These are phyloP conservation scores for Agaricus sinodeliciosus DNA, from an alignment of 768 basidiomycete species.

Conservation along the genomic window DNA sequence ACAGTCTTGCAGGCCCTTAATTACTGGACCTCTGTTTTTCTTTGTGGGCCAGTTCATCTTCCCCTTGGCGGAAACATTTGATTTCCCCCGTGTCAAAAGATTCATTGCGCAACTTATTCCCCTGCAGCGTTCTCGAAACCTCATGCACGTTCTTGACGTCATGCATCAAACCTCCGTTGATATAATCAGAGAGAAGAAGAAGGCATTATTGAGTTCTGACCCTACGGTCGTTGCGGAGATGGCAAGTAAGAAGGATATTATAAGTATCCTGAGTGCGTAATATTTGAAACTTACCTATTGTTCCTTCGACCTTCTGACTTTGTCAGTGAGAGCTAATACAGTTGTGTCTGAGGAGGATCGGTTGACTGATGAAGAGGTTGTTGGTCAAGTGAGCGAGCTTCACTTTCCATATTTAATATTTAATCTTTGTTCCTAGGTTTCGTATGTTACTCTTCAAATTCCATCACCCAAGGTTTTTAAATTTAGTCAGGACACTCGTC, in stretches of 20 bases:
- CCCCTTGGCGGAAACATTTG: not conserved
- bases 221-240: conserved; percentile 25
- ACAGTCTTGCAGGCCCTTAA: not conserved
- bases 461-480: not conserved
- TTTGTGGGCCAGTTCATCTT: conserved; percentile 7
- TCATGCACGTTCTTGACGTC: conserved; percentile 26
- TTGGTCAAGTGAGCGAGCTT: conserved; percentile 24
- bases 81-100: conserved; percentile 11
- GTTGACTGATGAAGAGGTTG: conserved; percentile 26
- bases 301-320: not conserved
- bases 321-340: conserved; percentile 29
- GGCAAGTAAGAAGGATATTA: conserved; percentile 37
- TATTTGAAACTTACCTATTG: not conserved
- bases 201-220: conserved; percentile 26
- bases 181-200: conserved; percentile 32
- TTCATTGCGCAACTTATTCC: conserved; percentile 28
- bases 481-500: conserved; percentile 15
- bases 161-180: conserved; percentile 28
- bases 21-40: conserved; percentile 1
- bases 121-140: conserved; percentile 18
- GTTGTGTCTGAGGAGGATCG: conserved; percentile 22
- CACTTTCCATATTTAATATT: not conserved
- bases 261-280: conserved; percentile 37
- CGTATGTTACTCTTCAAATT: not conserved
- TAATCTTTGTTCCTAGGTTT: not conserved